A percentile compares a stretch with the other conserved stretches of the same genome.
phyloP scores from a whole-genome alignment of 345 rosid species.

The Eucalyptus erythrocorys region DNA sequence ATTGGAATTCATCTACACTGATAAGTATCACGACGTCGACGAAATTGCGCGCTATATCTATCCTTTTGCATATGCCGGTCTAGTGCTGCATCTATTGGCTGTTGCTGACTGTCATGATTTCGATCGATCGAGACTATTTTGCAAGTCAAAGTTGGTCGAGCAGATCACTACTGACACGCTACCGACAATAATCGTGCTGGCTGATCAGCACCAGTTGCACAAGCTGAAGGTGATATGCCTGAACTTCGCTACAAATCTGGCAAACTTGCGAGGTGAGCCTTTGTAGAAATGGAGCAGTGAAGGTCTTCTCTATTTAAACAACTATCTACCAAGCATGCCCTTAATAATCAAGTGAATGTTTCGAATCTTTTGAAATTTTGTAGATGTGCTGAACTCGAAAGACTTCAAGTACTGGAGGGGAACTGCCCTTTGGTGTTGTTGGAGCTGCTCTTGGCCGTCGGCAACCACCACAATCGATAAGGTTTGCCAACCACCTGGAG shows the following conservation, averaged over 20 bases:
- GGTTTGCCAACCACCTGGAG: background rate
- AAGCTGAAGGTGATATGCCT: slow-evolving; percentile 57
- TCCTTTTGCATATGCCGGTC: slow-evolving; percentile 8
- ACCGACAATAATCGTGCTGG: slow-evolving; percentile 65
- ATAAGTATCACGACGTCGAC: background rate
- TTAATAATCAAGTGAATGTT: background rate
- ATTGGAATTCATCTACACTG: slow-evolving; percentile 55
- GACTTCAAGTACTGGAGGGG: slow-evolving; percentile 52
- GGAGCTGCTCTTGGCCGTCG: slow-evolving; percentile 18
- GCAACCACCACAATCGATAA: background rate
- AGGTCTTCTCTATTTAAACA: background rate
- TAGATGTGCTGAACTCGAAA: slow-evolving; percentile 73
- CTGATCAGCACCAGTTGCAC: slow-evolving; percentile 74
- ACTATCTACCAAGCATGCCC: background rate
- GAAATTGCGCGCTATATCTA: background rate
- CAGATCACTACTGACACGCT: slow-evolving; percentile 51
- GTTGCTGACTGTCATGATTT: slow-evolving; percentile 69
- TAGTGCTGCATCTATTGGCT: slow-evolving; percentile 49
- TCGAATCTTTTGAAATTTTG: background rate
- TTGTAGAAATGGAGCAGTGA: background rate
- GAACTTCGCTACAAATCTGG: slow-evolving; percentile 41
- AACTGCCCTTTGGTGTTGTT: slow-evolving; percentile 44
- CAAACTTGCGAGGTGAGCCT: slow-evolving; percentile 41
- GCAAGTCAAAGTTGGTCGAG: slow-evolving; percentile 54
- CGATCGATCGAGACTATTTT: slow-evolving; percentile 49